phyloP scores from a whole-genome alignment of 2,329 filamentous ascomycete genomes.

The Cytospora piceicola region DNA sequence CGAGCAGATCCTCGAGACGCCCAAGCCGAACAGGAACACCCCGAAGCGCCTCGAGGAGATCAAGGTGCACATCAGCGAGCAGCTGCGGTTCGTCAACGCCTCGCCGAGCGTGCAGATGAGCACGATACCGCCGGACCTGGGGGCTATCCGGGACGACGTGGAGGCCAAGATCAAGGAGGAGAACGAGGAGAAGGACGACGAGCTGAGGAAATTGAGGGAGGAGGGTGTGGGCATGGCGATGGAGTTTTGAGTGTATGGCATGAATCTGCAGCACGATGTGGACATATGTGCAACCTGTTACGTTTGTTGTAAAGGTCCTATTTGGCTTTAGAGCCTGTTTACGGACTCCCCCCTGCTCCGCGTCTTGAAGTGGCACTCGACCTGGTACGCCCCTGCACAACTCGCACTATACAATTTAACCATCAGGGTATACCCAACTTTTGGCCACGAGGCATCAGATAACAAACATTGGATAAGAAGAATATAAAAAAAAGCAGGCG shows the following conservation, averaged over 20 bases:
- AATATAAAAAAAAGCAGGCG: background rate
- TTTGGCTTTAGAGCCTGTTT: background rate
- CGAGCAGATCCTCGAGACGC: conserved; percentile 70
- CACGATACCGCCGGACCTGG: conserved; percentile 77
- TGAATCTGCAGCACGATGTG: background rate
- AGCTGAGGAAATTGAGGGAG: conserved; percentile 56
- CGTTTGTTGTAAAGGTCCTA: background rate
- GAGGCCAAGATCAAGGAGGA: conserved; percentile 70
- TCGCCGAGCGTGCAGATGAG: conserved; percentile 88
- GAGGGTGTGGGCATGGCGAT: conserved; percentile 61
- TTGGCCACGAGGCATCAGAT: background rate
- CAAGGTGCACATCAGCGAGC: conserved; percentile 78
- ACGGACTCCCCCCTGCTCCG: background rate
- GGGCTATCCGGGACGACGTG: conserved; percentile 68
- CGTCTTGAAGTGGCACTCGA: background rate
- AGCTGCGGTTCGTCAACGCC: conserved; percentile 81
- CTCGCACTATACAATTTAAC: background rate
- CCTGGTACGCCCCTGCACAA: background rate
- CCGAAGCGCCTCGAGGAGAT: conserved; percentile 76
- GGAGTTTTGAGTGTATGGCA: conserved; percentile 47
- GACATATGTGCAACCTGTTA: background rate
- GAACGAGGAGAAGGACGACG: conserved; percentile 61
- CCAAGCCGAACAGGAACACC: conserved; percentile 77
- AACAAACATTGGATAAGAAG: background rate
- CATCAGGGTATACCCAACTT: background rate